These are phyloP conservation scores for Lithocarpus polystachyus DNA, from an alignment of 306 rosid species.

Conservation along the genomic window DNA sequence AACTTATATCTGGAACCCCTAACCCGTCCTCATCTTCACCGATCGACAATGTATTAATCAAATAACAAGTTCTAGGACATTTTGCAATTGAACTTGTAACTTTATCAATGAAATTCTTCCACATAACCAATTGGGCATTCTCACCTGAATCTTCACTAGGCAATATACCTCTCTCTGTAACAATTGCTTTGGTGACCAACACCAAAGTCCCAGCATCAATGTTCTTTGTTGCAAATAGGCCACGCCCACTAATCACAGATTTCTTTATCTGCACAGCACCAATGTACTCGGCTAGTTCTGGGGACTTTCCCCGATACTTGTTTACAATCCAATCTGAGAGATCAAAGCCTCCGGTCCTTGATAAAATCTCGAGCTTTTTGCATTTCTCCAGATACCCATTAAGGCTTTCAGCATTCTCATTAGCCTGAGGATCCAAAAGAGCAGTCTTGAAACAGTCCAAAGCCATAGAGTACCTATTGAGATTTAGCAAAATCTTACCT, in stretches of 20 bases:
- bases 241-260: constrained; percentile 76
- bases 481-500: constrained; percentile 72
- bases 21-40: constrained; percentile 73
- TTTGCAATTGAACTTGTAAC: constrained; percentile 43
- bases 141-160: constrained; percentile 54
- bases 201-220: constrained; percentile 69
- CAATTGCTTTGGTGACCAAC: constrained; percentile 64
- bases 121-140: constrained; percentile 78
- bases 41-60: constrained; percentile 52
- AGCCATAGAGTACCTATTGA: constrained; percentile 61
- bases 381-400: constrained; percentile 66
- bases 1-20: constrained; percentile 54
- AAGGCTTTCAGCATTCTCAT: constrained; percentile 41
- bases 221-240: constrained; percentile 62
- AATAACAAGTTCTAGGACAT: constrained; percentile 36
- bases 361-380: constrained; percentile 61
- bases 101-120: constrained; percentile 73
- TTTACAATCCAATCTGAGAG: constrained; percentile 74
- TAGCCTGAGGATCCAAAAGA: constrained; percentile 42
- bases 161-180: constrained; percentile 72
- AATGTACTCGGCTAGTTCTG: constrained; percentile 69
- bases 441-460: constrained; percentile 57
- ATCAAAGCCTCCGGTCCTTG: constrained; percentile 66
- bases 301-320: constrained; percentile 56
- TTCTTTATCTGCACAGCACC: constrained; percentile 62